Evolutionary conservation across 1,284 basidiomycete species (phyloP).

Genomic region (Ustilago shanxiensis): DNA sequence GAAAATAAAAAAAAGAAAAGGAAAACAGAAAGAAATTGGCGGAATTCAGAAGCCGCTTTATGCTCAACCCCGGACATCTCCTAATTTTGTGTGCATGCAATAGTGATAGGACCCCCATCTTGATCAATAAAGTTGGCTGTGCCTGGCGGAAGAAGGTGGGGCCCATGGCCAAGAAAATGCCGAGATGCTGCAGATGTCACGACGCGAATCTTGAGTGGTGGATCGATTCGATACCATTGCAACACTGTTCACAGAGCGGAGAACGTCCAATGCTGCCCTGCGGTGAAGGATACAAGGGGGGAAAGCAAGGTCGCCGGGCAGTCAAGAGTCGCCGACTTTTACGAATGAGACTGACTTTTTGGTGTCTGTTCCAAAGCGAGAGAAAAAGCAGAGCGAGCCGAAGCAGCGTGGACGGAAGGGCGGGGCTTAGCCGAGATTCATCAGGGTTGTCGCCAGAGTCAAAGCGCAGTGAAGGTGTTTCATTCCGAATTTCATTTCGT

Average conservation of each 20-base stretch:
- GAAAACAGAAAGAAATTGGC: background rate
- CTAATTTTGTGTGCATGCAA: no score
- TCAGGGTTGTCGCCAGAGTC: no score
- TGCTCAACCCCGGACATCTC: background rate
- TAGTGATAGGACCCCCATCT: background rate
- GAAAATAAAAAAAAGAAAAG: no score
- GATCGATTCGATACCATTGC: background rate
- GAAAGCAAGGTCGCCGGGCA: background rate
- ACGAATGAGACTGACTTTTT: no score
- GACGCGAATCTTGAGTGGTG: background rate
- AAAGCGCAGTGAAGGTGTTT: background rate
- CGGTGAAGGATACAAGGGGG: no score
- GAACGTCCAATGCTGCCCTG: background rate
- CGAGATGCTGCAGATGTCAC: background rate
- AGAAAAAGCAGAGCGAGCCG: background rate
- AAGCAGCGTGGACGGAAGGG: conserved; percentile 1
- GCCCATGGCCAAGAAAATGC: conserved; percentile 10
- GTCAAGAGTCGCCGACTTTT: background rate
- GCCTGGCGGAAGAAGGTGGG: background rate
- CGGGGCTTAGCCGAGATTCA: conserved; percentile 2
- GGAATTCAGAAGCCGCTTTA: background rate
- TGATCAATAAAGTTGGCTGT: no score
- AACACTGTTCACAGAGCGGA: background rate
- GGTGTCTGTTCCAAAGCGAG: background rate
- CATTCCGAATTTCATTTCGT: background rate